Evolutionary conservation across 2,329 filamentous ascomycete genomes (phyloP).

Genomic region (Colletotrichum higginsianum): DNA sequence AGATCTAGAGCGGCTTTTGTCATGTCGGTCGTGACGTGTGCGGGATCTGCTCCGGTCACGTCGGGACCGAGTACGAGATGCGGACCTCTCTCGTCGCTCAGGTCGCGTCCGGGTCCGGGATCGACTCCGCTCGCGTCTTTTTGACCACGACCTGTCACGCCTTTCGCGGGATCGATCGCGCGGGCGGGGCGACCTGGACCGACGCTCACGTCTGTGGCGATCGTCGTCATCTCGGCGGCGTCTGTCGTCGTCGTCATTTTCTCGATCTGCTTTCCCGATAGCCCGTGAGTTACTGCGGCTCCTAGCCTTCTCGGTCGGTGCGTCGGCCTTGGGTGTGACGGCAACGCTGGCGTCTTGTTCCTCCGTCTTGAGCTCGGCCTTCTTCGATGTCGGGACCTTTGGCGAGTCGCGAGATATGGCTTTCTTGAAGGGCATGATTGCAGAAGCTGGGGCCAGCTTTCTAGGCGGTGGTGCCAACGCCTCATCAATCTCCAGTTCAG

Average conservation of each 20-base stretch:
- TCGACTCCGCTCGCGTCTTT: conserved; percentile 55
- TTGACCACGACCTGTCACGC: conserved; percentile 50
- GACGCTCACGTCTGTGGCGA: conserved; percentile 53
- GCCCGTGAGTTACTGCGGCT: conserved; percentile 49
- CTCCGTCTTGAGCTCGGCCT: conserved; percentile 52
- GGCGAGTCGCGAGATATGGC: conserved; percentile 57
- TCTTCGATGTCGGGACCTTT: conserved; percentile 60
- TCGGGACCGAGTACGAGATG: conserved; percentile 52
- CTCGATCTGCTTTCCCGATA: conserved; percentile 43
- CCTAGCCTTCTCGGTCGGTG: conserved; percentile 33
- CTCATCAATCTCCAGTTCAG: conserved; percentile 69
- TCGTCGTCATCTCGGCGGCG: conserved; percentile 53
- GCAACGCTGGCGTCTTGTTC: conserved; percentile 48
- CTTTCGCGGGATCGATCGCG: conserved; percentile 53
- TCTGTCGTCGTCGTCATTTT: conserved; percentile 47
- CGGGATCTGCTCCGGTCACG: conserved; percentile 47
- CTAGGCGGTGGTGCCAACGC: conserved; percentile 69
- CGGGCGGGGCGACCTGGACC: conserved; percentile 56
- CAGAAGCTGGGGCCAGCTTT: conserved; percentile 68
- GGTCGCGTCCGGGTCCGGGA: conserved; percentile 44
- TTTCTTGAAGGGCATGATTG: conserved; percentile 69
- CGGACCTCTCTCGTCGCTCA: conserved; percentile 56
- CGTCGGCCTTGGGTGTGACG: conserved; percentile 29
- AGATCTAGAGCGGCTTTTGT: conserved; percentile 51
- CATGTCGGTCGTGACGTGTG: conserved; percentile 52